A percentile compares a stretch with the other conserved stretches of the same genome.
Evolutionary conservation across 495 filamentous ascomycete species (phyloP).

Genomic region (Aspergillus egyptiacus): DNA sequence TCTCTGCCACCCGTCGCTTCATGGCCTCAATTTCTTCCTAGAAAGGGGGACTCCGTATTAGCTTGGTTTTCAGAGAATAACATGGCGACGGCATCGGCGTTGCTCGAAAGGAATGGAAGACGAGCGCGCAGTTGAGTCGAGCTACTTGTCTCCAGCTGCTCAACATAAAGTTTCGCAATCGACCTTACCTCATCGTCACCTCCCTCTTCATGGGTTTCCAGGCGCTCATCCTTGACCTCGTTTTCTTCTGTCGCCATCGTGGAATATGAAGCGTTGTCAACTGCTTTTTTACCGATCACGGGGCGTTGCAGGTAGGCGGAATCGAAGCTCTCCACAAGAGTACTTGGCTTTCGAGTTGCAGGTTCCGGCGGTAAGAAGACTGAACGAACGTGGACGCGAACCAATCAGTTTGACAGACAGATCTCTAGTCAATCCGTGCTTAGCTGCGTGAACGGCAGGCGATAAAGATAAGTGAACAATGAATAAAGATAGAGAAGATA

Average conservation of each 20-base stretch:
- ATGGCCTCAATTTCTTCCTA: slow-evolving; percentile 95
- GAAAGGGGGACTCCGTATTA: slow-evolving; percentile 1
- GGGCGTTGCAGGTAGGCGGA: slow-evolving; percentile 3
- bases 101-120: neutral
- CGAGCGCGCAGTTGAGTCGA: neutral
- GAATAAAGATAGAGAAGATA: slow-evolving; percentile 13
- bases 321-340: slow-evolving; percentile 16
- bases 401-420: slow-evolving; percentile 6
- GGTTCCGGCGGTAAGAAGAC: slow-evolving; percentile 10
- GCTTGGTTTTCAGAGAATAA: neutral
- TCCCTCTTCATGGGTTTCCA: slow-evolving; percentile 35
- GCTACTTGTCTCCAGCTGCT: neutral
- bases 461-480: slow-evolving; percentile 7
- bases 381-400: slow-evolving; percentile 9
- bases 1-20: slow-evolving; percentile 96
- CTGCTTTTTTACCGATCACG: neutral
- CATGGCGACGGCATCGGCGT: neutral
- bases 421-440: slow-evolving; percentile 2
- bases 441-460: neutral
- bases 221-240: slow-evolving; percentile 36
- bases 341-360: slow-evolving; percentile 11
- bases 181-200: slow-evolving; percentile 41
- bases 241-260: slow-evolving; percentile 36
- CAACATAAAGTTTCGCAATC: neutral
- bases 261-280: neutral